phyloP scores from a whole-genome alignment of 202 grass and related monocot genomes.

The Saccharum hybrid region DNA sequence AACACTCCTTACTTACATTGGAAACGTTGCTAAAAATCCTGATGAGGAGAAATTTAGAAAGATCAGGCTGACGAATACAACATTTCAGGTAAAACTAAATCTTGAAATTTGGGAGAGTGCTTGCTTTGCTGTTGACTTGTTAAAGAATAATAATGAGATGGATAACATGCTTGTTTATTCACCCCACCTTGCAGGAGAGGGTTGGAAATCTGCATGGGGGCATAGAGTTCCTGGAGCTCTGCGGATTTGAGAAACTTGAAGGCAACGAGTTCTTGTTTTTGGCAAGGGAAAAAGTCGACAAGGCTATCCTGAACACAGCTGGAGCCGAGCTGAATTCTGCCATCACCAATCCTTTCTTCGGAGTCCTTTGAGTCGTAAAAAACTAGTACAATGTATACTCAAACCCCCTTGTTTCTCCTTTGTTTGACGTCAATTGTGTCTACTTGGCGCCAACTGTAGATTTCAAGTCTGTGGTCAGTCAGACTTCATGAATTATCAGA shows the following conservation, averaged over 20 bases:
- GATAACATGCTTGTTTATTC: constrained; percentile 26
- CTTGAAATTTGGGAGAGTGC: background rate
- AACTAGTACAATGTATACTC: constrained; percentile 23
- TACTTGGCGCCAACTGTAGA: background rate
- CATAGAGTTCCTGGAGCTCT: constrained; percentile 82
- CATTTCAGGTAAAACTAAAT: constrained; percentile 68
- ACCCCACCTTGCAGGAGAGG: constrained; percentile 66
- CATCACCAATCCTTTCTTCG: constrained; percentile 95
- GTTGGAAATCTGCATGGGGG: constrained; percentile 77
- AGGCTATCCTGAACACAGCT: constrained; percentile 63
- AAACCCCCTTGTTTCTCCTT: background rate
- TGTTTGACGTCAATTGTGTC: background rate
- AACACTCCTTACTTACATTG: constrained; percentile 84
- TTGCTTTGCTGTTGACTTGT: background rate
- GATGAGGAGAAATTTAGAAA: constrained; percentile 97
- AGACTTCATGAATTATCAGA: background rate
- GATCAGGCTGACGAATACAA: constrained; percentile 76
- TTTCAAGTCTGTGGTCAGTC: constrained; percentile 5
- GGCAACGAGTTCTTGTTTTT: constrained; percentile 71
- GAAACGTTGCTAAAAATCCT: constrained; percentile 81
- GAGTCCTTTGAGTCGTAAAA: constrained; percentile 58
- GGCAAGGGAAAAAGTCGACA: constrained; percentile 84
- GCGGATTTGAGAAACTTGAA: constrained; percentile 90
- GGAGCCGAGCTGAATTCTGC: constrained; percentile 85
- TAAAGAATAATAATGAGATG: background rate